Conservation (phyloP, 768 basidiomycete species). For the Russula dissimulans region DNA sequence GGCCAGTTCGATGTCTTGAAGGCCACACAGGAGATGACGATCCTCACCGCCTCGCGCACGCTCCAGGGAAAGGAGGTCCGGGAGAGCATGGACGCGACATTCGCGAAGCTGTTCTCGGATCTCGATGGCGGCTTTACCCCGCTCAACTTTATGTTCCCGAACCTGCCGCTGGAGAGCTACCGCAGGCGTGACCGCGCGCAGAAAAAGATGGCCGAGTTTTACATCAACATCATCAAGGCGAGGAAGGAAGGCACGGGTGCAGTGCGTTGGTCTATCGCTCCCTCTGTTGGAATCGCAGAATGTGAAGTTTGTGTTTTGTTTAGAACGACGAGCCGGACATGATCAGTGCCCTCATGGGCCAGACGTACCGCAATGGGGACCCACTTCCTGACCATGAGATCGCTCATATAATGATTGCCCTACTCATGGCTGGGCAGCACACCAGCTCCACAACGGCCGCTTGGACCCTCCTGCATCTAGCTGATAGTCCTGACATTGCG, state of each 20-base stretch:
- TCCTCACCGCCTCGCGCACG: constrained; percentile 88
- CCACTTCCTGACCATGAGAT: constrained; percentile 80
- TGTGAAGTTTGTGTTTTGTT: not conserved
- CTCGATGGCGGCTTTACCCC: constrained; percentile 96
- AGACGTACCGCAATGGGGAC: constrained; percentile 76
- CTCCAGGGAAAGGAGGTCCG: constrained; percentile 92
- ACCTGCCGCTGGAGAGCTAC: constrained; percentile 86
- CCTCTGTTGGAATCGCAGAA: constrained; percentile 7
- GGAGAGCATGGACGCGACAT: constrained; percentile 63
- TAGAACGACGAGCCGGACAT: constrained; percentile 76
- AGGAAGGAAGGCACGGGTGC: constrained; percentile 43
- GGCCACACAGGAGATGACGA: constrained; percentile 79
- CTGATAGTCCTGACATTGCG: constrained; percentile 64
- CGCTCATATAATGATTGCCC: constrained; percentile 96
- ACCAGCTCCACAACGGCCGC: constrained; percentile 89
- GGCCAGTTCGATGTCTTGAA: constrained; percentile 66
- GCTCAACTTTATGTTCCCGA: constrained; percentile 91
- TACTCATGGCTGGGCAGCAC: constrained; percentile 99
- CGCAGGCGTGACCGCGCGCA: constrained; percentile 83
- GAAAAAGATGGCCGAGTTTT: constrained; percentile 89
- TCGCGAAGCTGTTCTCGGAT: constrained; percentile 77
- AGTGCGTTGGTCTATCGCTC: constrained; percentile 26
- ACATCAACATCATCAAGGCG: constrained; percentile 74
- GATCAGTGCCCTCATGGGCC: constrained; percentile 78
- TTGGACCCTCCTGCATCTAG: constrained; percentile 86